Percentiles rank a stretch among this genome's conserved stretches.
Conservation (phyloP, 2,329 filamentous ascomycete species). For the Byssochlamys sp. region DNA sequence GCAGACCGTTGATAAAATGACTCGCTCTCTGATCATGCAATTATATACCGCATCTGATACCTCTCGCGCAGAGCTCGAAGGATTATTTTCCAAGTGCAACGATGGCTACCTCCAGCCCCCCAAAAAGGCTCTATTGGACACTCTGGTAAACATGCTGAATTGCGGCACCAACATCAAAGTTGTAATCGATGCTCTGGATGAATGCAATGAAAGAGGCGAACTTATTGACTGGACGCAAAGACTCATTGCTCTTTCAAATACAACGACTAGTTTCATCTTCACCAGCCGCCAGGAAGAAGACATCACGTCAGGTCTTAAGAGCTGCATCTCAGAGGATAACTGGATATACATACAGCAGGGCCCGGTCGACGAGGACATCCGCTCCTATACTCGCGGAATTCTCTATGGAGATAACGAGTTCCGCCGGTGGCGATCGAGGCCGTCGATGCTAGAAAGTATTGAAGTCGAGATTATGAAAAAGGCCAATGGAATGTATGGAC, state of each 20-base stretch:
- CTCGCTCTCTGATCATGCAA: not conserved
- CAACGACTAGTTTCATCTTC: too few species aligned
- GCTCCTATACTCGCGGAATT: constrained; percentile 2
- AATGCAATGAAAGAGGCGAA: constrained; percentile 19
- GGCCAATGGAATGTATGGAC: constrained; percentile 10
- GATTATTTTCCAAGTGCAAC: not conserved
- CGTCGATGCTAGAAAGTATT: constrained; percentile 6
- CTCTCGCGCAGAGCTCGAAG: not conserved
- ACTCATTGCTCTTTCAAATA: too few species aligned
- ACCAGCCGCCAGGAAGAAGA: constrained; percentile 8
- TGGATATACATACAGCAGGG: not conserved
- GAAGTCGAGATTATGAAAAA: constrained; percentile 5
- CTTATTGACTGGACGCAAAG: too few species aligned
- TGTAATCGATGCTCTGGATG: constrained; percentile 41
- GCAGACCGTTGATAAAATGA: not conserved
- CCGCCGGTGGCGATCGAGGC: constrained; percentile 5
- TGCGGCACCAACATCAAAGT: too few species aligned
- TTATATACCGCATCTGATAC: not conserved
- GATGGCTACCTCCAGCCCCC: not conserved
- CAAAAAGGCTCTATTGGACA: not conserved
- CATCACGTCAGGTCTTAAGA: constrained; percentile 5
- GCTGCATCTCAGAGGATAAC: not conserved
- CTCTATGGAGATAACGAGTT: constrained; percentile 3
- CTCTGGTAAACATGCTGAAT: constrained; percentile 13
- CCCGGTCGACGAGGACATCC: constrained; percentile 3